Base-by-base conservation (phyloP, 2,329 filamentous ascomycete genomes). In the Colletotrichum musae region DNA sequence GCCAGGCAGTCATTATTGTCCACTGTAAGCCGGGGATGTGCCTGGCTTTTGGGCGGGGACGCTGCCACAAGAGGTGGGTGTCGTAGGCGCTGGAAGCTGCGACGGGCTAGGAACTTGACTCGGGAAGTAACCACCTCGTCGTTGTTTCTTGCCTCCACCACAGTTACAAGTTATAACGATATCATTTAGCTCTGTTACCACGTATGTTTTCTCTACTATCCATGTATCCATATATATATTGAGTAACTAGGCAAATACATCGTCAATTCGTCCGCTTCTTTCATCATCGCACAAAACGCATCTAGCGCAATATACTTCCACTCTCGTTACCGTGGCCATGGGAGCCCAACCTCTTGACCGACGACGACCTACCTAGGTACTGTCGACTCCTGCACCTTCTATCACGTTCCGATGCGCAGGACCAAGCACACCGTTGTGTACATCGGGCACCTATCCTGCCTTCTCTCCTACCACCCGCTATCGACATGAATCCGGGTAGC, bases 1-100 rank as follows among this genome's bases (percentile, higher is more conserved):
- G 62, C 56, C 62, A 60, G 62, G 62, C 66, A 69, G 66, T 65
- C 32, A 60, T 43, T 28, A 39, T 60, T 51, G 56, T 24, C 48
- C 62, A 21, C 32, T 36, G 32, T 36, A 36, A 32, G 43, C 41
- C 50, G 56, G 50, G 66, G 60, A 54, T 47, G 39, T 68, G 54
- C 59, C 64, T 64, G 59, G 59, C 45, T 64, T 48, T 64, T 52
- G 32, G 60, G 41, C 52, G 53, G 59, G 65, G 63, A 21, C 12
- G 26, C 26, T 39, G 56, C 36, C 36, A 21, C 9, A 36, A 36
- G 32, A 36, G 32, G 32, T 12, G 32, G 32, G 32, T 10, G 41
- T 15, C 26, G 28, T n/a, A 47, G 13, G 21, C 6, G 36, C 16
- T 12, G 7, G n/a, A 54, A 62, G 50, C 50, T 41, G 52, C 18